These are phyloP conservation scores for Cladosporium sp. DNA, from an alignment of 2,329 filamentous ascomycete species.

Conservation along the genomic window DNA sequence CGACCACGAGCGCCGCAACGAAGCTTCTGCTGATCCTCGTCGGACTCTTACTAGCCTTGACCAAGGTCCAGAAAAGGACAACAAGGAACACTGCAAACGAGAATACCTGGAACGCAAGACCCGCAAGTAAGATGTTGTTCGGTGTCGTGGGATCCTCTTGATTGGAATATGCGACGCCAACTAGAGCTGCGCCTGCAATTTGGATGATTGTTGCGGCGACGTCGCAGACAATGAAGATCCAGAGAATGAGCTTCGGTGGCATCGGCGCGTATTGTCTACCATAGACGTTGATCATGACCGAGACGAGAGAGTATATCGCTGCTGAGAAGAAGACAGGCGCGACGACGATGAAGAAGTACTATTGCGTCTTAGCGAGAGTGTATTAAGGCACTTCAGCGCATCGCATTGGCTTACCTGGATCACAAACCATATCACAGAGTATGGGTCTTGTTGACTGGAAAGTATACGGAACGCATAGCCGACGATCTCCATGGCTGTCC, in stretches of 20 bases:
- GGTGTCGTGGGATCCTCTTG: constrained; percentile 44
- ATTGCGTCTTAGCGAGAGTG: not conserved
- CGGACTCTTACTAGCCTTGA: constrained; percentile 29
- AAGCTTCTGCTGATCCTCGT: constrained; percentile 35
- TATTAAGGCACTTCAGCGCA: constrained; percentile 19
- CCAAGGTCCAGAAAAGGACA: constrained; percentile 38
- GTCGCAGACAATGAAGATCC: constrained; percentile 51
- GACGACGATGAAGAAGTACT: constrained; percentile 55
- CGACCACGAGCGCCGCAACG: constrained; percentile 36
- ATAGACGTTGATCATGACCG: constrained; percentile 43
- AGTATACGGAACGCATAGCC: constrained; percentile 46
- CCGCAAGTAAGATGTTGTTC: constrained; percentile 52
- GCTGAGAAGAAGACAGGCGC: constrained; percentile 54
- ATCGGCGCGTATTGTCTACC: constrained; percentile 41
- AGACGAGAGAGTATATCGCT: constrained; percentile 50
- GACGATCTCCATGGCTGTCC: constrained; percentile 44
- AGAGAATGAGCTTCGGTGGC: constrained; percentile 43
- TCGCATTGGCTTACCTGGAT: constrained; percentile 28
- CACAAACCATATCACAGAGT: constrained; percentile 51
- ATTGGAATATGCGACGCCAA: constrained; percentile 46
- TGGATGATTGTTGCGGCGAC: constrained; percentile 49
- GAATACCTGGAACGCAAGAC: constrained; percentile 50
- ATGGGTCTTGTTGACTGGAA: constrained; percentile 47
- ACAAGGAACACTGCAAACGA: constrained; percentile 46
- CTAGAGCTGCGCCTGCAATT: constrained; percentile 49